These are phyloP conservation scores for Neonectria sp. DNA, from an alignment of 2,329 filamentous ascomycete species.

Conservation along the genomic window DNA sequence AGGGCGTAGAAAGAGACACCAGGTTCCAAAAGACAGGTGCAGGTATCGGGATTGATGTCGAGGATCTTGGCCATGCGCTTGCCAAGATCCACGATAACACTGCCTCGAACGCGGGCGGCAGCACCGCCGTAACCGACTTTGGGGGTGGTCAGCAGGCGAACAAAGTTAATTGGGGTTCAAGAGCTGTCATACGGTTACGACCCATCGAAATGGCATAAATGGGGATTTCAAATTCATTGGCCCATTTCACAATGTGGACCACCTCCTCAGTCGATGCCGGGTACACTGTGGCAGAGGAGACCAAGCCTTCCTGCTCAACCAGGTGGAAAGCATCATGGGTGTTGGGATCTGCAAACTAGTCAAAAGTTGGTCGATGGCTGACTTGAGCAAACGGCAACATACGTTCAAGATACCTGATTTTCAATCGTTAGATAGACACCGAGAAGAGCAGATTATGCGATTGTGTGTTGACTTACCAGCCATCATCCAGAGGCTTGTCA, in stretches of 20 bases:
- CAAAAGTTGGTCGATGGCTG: not conserved
- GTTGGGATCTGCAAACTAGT: not conserved
- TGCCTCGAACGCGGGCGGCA: constrained; percentile 35
- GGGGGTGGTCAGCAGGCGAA: not conserved
- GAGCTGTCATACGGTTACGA: not conserved
- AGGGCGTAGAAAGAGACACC: constrained; percentile 35
- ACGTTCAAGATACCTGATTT: constrained; percentile 5
- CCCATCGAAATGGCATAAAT: constrained; percentile 2
- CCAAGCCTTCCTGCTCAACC: constrained; percentile 1
- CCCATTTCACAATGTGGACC: constrained; percentile 7
- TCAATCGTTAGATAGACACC: not conserved
- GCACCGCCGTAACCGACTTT: constrained; percentile 39
- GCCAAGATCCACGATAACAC: constrained; percentile 27
- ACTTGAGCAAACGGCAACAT: not conserved
- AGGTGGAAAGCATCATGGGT: constrained; percentile 3
- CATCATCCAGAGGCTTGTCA: constrained; percentile 1
- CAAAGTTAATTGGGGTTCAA: not conserved
- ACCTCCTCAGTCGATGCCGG: constrained; percentile 3
- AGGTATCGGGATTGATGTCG: constrained; percentile 33
- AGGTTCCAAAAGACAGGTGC: constrained; percentile 36
- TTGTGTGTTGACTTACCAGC: not conserved
- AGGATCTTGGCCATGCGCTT: constrained; percentile 39
- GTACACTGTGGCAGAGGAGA: not conserved
- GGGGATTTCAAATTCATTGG: constrained; percentile 2
- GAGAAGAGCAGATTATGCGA: not conserved